A percentile compares a stretch with the other conserved stretches of the same genome.
Conservation (phyloP, 2,329 filamentous ascomycete species). For the Scolecobasidium constrictum region DNA sequence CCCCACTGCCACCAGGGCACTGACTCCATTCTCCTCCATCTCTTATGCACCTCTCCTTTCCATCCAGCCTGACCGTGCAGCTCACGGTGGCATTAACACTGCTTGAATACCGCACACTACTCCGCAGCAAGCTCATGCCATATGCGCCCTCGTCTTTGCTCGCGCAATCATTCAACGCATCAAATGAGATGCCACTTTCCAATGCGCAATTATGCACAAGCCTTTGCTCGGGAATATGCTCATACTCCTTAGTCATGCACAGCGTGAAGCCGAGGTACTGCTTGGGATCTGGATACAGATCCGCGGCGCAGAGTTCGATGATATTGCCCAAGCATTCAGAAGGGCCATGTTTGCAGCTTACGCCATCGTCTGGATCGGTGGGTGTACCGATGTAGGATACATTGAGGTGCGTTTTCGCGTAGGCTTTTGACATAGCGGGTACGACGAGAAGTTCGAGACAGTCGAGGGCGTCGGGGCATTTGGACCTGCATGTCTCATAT, state of each 20-base stretch:
- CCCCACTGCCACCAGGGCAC: conserved; percentile 56
- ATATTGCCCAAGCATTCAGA: conserved; percentile 90
- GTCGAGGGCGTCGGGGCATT: conserved; percentile 84
- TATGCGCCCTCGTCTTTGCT: conserved; percentile 63
- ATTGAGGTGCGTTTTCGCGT: conserved; percentile 80
- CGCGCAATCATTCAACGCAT: conserved; percentile 70
- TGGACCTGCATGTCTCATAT: conserved; percentile 31
- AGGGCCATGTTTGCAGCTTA: conserved; percentile 82
- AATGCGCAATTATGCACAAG: conserved; percentile 80
- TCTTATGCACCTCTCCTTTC: conserved; percentile 72
- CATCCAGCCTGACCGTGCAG: conserved; percentile 53
- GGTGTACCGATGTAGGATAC: conserved; percentile 80
- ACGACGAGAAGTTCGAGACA: conserved; percentile 73
- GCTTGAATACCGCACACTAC: conserved; percentile 54
- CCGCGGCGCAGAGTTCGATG: conserved; percentile 79
- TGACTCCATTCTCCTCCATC: conserved; percentile 71
- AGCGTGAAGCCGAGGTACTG: conserved; percentile 87
- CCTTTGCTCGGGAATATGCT: conserved; percentile 63
- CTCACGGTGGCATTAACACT: conserved; percentile 34
- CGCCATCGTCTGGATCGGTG: conserved; percentile 64
- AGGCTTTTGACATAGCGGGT: conserved; percentile 72
- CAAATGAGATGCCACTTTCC: conserved; percentile 81
- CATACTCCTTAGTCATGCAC: conserved; percentile 70
- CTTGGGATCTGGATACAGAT: conserved; percentile 75
- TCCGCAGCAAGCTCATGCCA: conserved; percentile 55